A percentile compares a stretch with the other conserved stretches of the same genome.
Evolutionary conservation across 306 rosid species (phyloP).

Genomic region (Benincasa hispida): DNA sequence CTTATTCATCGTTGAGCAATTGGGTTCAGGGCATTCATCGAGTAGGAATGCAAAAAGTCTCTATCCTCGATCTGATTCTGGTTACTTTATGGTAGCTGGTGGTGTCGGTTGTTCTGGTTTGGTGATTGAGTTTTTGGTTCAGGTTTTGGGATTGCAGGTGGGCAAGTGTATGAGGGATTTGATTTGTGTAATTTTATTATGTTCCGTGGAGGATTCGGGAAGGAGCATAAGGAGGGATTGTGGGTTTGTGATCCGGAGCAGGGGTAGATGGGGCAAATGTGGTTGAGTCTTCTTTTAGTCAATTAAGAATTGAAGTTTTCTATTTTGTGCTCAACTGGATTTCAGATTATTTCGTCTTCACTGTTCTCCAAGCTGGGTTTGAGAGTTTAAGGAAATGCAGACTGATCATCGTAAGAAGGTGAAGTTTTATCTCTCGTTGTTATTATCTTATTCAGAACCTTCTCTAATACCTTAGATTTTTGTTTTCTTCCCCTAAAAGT

Average conservation of each 20-base stretch:
- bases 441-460: background rate
- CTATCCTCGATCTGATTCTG: conserved; percentile 15
- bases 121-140: conserved; percentile 15
- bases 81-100: conserved; percentile 37
- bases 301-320: conserved; percentile 14
- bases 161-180: conserved; percentile 63
- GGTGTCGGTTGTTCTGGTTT: conserved; percentile 15
- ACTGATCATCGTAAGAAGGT: conserved; percentile 78
- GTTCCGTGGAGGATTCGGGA: conserved; percentile 38
- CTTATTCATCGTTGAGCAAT: too few species aligned
- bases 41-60: conserved; percentile 19
- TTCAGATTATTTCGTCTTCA: background rate
- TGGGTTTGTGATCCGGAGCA: conserved; percentile 75
- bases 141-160: conserved; percentile 23
- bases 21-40: conserved; percentile 10
- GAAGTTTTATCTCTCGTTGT: background rate
- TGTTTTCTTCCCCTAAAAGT: background rate
- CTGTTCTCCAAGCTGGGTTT: conserved; percentile 18
- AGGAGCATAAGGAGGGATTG: conserved; percentile 49
- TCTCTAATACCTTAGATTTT: background rate
- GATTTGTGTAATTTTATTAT: conserved; percentile 34
- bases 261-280: conserved; percentile 95
- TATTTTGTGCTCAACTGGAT: conserved; percentile 29
- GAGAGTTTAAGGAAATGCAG: conserved; percentile 49
- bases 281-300: conserved; percentile 31